phyloP scores from a whole-genome alignment of 345 rosid genomes.

The Sisymbrium irio region DNA sequence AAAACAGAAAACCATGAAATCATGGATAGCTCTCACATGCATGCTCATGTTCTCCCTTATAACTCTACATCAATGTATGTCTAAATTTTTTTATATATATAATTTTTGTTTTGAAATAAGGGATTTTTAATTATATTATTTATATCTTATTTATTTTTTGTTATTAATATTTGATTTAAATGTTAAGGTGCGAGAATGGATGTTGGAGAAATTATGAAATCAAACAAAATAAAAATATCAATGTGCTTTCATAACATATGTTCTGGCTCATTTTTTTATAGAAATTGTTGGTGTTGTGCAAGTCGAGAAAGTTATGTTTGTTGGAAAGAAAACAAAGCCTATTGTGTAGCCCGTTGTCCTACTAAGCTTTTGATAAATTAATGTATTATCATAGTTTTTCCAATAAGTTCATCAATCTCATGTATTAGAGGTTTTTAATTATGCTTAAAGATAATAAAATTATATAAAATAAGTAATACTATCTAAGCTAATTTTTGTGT shows the following conservation, averaged over 20 bases:
- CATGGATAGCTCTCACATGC: not conserved
- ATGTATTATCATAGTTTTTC: not conserved
- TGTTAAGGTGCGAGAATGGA: not conserved
- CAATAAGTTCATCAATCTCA: no score
- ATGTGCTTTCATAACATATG: not conserved
- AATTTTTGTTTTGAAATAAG: no score
- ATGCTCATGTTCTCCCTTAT: not conserved
- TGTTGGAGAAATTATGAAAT: not conserved
- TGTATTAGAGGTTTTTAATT: no score
- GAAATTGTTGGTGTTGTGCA: not conserved
- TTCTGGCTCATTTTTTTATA: rapidly evolving
- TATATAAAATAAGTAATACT: no score
- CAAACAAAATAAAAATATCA: not conserved
- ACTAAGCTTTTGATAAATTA: not conserved
- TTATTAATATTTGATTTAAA: not conserved
- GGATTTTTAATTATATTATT: not conserved
- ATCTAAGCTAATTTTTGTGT: no score
- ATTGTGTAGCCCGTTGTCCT: not conserved
- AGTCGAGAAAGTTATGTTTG: not conserved
- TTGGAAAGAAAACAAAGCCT: not conserved
- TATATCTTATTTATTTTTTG: not conserved
- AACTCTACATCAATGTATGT: not conserved
- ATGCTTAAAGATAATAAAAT: no score
- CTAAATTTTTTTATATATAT: no score
- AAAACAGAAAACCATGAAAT: not conserved